Evolutionary conservation across 2,329 filamentous ascomycete genomes (phyloP).

Genomic region (Phyllosticta ampelicida): DNA sequence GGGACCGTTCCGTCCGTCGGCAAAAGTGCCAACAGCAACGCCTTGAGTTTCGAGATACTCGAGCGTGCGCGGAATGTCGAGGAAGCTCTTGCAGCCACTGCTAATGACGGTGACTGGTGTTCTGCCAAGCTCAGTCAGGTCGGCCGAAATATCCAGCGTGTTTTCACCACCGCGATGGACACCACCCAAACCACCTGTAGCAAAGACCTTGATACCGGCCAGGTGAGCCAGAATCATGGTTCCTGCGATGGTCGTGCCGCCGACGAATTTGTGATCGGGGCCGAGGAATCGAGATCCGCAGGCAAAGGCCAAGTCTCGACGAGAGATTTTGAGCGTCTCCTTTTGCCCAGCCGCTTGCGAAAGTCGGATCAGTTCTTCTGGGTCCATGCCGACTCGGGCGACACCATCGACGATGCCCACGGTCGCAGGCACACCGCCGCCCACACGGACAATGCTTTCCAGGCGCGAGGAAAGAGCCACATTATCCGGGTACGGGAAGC

Average conservation of each 20-base stretch:
- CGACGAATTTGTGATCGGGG: constrained; percentile 46
- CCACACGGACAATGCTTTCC: constrained; percentile 66
- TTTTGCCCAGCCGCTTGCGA: constrained; percentile 53
- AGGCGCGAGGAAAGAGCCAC: constrained; percentile 67
- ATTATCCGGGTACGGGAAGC: constrained; percentile 62
- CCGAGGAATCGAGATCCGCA: constrained; percentile 44
- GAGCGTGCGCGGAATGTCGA: constrained; percentile 82
- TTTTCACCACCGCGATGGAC: constrained; percentile 82
- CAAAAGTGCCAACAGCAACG: constrained; percentile 79
- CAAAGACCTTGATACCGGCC: constrained; percentile 85
- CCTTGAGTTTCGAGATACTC: constrained; percentile 68
- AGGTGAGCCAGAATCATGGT: constrained; percentile 84
- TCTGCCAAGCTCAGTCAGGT: constrained; percentile 84
- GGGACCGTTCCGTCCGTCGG: constrained; percentile 59
- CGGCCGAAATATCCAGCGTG: constrained; percentile 88
- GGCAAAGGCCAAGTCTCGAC: constrained; percentile 75
- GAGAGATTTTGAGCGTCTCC: constrained; percentile 68
- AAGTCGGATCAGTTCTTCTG: constrained; percentile 63
- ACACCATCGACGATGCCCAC: constrained; percentile 79
- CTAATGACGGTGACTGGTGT: constrained; percentile 82
- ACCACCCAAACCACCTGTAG: constrained; percentile 86
- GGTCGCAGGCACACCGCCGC: constrained; percentile 75
- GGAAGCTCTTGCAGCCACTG: constrained; percentile 89
- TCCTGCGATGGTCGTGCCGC: constrained; percentile 85
- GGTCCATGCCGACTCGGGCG: constrained; percentile 65